These are phyloP conservation scores for Quercus suber DNA, from an alignment of 306 rosid species.

Conservation along the genomic window DNA sequence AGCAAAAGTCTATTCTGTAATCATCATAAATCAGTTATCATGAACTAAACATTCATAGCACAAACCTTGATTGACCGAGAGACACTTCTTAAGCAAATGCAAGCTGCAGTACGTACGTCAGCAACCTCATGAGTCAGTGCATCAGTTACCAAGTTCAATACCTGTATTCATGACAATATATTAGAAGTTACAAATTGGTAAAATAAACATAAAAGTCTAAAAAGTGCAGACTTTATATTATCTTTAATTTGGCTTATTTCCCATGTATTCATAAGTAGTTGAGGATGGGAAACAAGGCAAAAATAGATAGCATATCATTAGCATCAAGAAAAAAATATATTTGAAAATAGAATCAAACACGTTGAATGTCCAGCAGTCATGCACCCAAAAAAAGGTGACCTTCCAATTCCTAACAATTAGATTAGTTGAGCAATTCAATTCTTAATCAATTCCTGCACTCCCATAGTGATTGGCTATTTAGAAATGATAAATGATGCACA, in stretches of 20 bases:
- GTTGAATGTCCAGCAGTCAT: no score
- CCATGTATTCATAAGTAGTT: not conserved
- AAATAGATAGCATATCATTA: not conserved
- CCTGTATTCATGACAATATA: conserved; percentile 39
- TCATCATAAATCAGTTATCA: conserved; percentile 21
- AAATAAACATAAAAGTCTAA: not conserved
- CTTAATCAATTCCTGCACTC: not conserved
- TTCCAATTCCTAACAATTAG: not conserved
- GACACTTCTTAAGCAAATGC: conserved; percentile 83
- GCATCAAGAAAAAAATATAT: not conserved
- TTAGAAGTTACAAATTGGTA: conserved; percentile 17
- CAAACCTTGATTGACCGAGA: conserved; percentile 94
- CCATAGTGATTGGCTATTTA: not conserved
- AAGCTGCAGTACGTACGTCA: conserved; percentile 75
- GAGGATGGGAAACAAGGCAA: not conserved
- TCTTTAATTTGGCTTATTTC: not conserved
- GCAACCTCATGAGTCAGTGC: conserved; percentile 67
- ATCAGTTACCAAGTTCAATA: conserved; percentile 49
- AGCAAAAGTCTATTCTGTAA: conserved; percentile 19
- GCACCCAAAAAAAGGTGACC: no score
- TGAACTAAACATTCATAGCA: conserved; percentile 5
- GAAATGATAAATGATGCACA: not conserved
- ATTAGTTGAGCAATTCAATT: not conserved
- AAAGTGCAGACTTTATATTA: conserved; percentile 9
- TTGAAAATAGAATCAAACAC: not conserved